These are phyloP conservation scores for Psilocybe subaeruginosa DNA, from an alignment of 768 basidiomycete species.

Conservation along the genomic window DNA sequence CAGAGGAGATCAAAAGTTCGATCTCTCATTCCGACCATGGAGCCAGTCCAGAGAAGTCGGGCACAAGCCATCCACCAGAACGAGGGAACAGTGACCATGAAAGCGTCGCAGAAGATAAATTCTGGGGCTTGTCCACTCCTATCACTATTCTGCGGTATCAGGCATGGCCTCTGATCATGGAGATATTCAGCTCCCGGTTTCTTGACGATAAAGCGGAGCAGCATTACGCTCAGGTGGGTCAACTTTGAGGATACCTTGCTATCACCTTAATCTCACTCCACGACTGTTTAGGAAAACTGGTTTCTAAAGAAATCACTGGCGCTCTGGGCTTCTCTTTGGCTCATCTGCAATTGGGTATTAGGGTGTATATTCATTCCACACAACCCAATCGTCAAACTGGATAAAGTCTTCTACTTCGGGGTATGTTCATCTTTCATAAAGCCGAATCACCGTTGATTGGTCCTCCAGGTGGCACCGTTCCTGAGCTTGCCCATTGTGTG, in stretches of 20 bases:
- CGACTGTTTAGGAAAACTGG: conserved; percentile 62
- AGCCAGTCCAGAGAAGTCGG: conserved; percentile 50
- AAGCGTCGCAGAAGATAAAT: conserved; percentile 24
- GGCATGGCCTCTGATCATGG: conserved; percentile 53
- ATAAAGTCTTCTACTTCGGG: conserved; percentile 66
- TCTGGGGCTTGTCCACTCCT: conserved; percentile 32
- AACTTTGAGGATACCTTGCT: background rate
- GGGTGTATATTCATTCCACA: conserved; percentile 53
- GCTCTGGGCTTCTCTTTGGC: conserved; percentile 64
- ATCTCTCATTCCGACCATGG: conserved; percentile 56
- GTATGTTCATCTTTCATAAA: conserved; percentile 22
- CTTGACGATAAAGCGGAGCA: conserved; percentile 54
- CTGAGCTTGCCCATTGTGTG: conserved; percentile 65
- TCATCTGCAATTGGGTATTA: conserved; percentile 71
- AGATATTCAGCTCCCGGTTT: conserved; percentile 66
- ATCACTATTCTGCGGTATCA: conserved; percentile 58
- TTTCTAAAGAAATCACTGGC: conserved; percentile 69
- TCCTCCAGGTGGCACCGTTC: conserved; percentile 51
- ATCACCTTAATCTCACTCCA: background rate
- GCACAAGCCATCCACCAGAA: conserved; percentile 33
- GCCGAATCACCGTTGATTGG: background rate
- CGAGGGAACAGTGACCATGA: conserved; percentile 35
- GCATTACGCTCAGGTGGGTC: conserved; percentile 43
- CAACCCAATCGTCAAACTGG: conserved; percentile 44
- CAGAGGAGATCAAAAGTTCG: conserved; percentile 58